Evolutionary conservation across 345 rosid genomes (phyloP).

Genomic region (Melaleuca quinquenervia): DNA sequence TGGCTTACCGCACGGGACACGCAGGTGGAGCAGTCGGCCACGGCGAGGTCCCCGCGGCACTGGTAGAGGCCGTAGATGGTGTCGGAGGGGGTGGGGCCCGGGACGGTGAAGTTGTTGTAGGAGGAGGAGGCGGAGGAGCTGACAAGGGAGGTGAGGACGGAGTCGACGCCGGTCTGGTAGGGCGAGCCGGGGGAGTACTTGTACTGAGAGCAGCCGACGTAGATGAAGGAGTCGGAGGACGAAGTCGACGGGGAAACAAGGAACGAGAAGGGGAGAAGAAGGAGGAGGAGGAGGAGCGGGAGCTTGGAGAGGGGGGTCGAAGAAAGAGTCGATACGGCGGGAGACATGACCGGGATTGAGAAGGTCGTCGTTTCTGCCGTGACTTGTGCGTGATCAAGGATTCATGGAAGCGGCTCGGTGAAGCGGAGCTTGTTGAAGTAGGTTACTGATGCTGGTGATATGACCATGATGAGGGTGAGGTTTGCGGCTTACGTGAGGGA

Average conservation of each 20-base stretch:
- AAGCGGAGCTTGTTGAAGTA: background rate
- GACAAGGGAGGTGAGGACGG: conserved; percentile 33
- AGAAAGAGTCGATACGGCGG: background rate
- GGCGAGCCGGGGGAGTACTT: conserved; percentile 43
- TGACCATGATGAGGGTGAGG: background rate
- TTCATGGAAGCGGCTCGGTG: background rate
- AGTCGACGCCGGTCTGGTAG: conserved; percentile 58
- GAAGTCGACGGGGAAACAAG: conserved; percentile 18
- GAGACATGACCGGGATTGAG: background rate
- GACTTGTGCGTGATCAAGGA: background rate
- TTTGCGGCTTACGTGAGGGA: background rate
- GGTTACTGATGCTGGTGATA: too few species aligned
- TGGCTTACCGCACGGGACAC: conserved; percentile 51
- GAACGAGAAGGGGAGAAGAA: conserved; percentile 1
- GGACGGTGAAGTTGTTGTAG: conserved; percentile 40
- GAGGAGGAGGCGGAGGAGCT: conserved; percentile 35
- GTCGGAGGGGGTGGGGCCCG: conserved; percentile 34
- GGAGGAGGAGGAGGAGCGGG: background rate
- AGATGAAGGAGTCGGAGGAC: conserved; percentile 41
- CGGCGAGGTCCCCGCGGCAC: conserved; percentile 77
- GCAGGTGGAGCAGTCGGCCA: conserved; percentile 58
- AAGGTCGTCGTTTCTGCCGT: background rate
- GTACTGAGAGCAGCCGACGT: conserved; percentile 56
- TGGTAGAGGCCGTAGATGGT: conserved; percentile 72
- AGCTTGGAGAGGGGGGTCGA: background rate